These are phyloP conservation scores for Thraustotheca clavata DNA, from an alignment of 352 stramenopile species.

Conservation along the genomic window DNA sequence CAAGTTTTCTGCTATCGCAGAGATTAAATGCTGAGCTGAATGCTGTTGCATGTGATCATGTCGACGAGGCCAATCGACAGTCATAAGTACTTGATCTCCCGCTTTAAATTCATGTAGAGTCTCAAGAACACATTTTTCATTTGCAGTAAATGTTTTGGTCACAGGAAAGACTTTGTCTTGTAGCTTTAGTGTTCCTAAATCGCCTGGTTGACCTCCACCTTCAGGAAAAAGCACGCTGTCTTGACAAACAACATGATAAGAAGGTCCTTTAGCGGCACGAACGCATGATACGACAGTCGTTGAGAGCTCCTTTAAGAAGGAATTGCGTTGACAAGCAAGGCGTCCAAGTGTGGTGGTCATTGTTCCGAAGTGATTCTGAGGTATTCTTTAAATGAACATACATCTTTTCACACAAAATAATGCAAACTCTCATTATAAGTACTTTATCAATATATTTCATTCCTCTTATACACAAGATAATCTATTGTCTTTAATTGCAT, in stretches of 20 bases:
- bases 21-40: conserved; percentile 83
- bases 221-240: conserved; percentile 83
- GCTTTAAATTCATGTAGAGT: conserved; percentile 26
- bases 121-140: conserved; percentile 56
- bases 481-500: too few species aligned
- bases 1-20: conserved; percentile 57
- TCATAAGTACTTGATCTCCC: conserved; percentile 42
- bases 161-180: conserved; percentile 25
- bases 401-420: too few species aligned
- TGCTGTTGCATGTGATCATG: conserved; percentile 88
- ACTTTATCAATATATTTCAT: too few species aligned
- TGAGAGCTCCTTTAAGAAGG: conserved; percentile 39
- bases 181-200: conserved; percentile 39
- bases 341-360: conserved; percentile 32
- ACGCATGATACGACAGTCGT: conserved; percentile 38
- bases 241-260: conserved; percentile 54
- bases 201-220: conserved; percentile 78
- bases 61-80: conserved; percentile 65
- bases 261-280: conserved; percentile 25
- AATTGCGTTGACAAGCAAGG: conserved; percentile 59
- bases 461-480: too few species aligned
- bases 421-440: too few species aligned
- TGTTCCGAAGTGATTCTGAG: background rate
- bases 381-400: too few species aligned
- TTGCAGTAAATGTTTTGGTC: conserved; percentile 51